Evolutionary conservation across 441 rosid species (phyloP).

Genomic region (Kokia cookei): DNA sequence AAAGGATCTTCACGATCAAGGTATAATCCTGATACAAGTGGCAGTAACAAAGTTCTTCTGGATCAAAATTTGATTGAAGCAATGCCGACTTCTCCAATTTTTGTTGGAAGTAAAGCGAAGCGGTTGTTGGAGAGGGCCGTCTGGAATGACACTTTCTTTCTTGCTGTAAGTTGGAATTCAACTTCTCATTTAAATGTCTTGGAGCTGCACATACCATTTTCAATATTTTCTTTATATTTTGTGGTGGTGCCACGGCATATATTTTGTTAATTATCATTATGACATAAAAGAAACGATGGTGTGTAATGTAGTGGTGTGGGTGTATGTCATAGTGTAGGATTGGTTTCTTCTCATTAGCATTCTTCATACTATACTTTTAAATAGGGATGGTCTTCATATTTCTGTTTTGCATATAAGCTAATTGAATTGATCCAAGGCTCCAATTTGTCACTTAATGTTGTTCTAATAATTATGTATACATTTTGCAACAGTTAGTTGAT

Average conservation of each 20-base stretch:
- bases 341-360: neutral
- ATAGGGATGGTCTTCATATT: neutral
- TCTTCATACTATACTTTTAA: neutral
- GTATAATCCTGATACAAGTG: slow-evolving; percentile 66
- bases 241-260: neutral
- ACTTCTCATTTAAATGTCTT: neutral
- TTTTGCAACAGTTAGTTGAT: slow-evolving; percentile 42
- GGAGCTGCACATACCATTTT: neutral
- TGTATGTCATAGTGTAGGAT: neutral
- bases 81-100: slow-evolving; percentile 76
- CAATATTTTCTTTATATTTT: neutral
- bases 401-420: neutral
- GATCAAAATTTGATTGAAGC: slow-evolving; percentile 79
- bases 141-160: slow-evolving; percentile 76
- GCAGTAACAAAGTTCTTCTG: slow-evolving; percentile 60
- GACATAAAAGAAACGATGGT: neutral
- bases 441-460: neutral
- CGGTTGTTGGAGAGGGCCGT: slow-evolving; percentile 70
- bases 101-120: slow-evolving; percentile 72
- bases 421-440: neutral
- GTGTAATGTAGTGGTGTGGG: neutral
- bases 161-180: slow-evolving; percentile 45
- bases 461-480: slow-evolving; percentile 2
- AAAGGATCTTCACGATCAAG: slow-evolving; percentile 76
- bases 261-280: neutral